Evolutionary conservation across 768 basidiomycete genomes (phyloP).

Genomic region (Pisolithus orientalis): DNA sequence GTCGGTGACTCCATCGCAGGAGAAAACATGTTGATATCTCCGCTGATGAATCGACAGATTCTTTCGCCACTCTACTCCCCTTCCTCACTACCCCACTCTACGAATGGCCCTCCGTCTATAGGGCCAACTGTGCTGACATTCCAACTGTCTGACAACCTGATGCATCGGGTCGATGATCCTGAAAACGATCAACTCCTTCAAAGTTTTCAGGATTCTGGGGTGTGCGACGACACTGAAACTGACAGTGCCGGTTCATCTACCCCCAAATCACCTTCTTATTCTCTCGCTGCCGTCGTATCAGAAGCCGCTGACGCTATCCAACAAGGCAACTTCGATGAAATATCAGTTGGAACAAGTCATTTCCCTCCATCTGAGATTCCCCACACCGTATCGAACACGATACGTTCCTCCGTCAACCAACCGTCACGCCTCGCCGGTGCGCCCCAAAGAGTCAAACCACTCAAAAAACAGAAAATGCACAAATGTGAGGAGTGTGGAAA

Average conservation of each 20-base stretch:
- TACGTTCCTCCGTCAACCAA: neutral
- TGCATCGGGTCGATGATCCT: conserved; percentile 22
- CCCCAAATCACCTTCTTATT: neutral
- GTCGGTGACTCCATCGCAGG: conserved; percentile 24
- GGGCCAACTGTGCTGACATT: conserved; percentile 27
- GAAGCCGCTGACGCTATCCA: neutral
- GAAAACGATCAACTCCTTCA: conserved; percentile 18
- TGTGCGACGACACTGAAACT: conserved; percentile 11
- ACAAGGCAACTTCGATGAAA: neutral
- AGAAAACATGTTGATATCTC: conserved; percentile 22
- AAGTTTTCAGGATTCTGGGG: conserved; percentile 11
- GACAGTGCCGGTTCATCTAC: conserved; percentile 1
- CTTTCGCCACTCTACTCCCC: conserved; percentile 9
- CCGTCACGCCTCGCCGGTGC: neutral
- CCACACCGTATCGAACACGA: neutral
- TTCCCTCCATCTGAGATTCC: neutral
- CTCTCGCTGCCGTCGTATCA: no score
- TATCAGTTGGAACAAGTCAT: neutral
- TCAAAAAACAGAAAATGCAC: conserved; percentile 45
- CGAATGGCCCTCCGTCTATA: conserved; percentile 11
- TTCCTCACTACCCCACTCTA: neutral
- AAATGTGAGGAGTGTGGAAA: conserved; percentile 39
- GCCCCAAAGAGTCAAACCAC: conserved; percentile 3
- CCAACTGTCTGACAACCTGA: conserved; percentile 17
- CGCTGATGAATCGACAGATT: conserved; percentile 26